Percentiles rank a stretch among this genome's conserved stretches.
Evolutionary conservation across 371 early-diverging fungal genomes (phyloP).

Genomic region (Mucor ambiguus): DNA sequence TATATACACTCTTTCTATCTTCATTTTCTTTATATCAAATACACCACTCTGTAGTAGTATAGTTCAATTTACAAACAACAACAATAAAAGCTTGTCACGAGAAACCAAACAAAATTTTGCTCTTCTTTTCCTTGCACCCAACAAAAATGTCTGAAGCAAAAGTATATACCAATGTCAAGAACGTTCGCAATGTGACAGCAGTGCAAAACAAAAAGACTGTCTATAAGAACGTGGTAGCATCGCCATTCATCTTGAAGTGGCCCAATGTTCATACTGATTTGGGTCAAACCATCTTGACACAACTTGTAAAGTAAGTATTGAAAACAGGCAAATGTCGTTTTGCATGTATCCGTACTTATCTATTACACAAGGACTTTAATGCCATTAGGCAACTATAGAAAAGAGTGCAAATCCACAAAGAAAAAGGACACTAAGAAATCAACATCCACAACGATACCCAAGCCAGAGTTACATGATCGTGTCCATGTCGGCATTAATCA

Average conservation of each 20-base stretch:
- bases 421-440: conserved; percentile 17
- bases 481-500: conserved; percentile 35
- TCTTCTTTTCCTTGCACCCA: neutral
- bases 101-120: neutral
- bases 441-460: neutral
- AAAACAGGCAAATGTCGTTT: neutral
- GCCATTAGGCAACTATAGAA: conserved; percentile 30
- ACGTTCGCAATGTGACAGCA: conserved; percentile 21
- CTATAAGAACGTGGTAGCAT: conserved; percentile 35
- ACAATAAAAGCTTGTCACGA: conserved; percentile 5
- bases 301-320: conserved; percentile 27
- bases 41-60: too few relatives aligned
- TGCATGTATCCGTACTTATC: neutral
- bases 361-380: conserved; percentile 13
- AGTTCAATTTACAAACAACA: neutral
- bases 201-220: conserved; percentile 25
- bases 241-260: conserved; percentile 45
- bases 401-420: conserved; percentile 8
- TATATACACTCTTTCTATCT: neutral
- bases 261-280: conserved; percentile 28
- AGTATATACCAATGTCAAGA: conserved; percentile 2
- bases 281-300: conserved; percentile 19
- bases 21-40: neutral
- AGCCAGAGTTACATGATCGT: conserved; percentile 30
- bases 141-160: neutral